A percentile compares a stretch with the other conserved stretches of the same genome.
These are phyloP conservation scores for Sarcodon sp. DNA, from an alignment of 768 basidiomycete species.

Conservation along the genomic window DNA sequence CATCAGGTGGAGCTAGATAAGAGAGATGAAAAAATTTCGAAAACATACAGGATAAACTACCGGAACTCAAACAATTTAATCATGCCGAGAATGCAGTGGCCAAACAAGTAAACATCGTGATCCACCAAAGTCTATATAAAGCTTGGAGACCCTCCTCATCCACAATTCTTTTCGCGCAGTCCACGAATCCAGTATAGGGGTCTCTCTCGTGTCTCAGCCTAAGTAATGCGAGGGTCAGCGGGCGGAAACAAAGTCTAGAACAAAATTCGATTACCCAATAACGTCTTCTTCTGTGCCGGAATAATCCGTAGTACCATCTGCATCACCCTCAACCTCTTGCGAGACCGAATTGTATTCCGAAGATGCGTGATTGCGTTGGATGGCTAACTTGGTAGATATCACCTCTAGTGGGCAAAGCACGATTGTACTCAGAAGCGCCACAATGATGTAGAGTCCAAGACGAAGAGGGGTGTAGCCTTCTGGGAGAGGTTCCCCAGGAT, in stretches of 20 bases:
- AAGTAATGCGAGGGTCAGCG: conserved; percentile 1
- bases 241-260: background rate
- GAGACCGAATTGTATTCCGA: conserved; percentile 62
- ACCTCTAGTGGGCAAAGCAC: conserved; percentile 72
- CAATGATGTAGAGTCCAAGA: conserved; percentile 39
- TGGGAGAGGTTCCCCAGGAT: conserved; percentile 10
- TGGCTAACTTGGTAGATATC: conserved; percentile 63
- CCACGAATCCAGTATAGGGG: conserved; percentile 62
- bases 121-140: conserved; percentile 80
- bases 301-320: conserved; percentile 47
- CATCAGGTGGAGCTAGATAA: no score
- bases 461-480: conserved; percentile 35
- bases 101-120: conserved; percentile 54
- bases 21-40: no score
- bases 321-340: conserved; percentile 61
- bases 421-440: conserved; percentile 41
- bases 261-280: conserved; percentile 45
- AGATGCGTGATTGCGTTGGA: conserved; percentile 75
- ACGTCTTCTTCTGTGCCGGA: conserved; percentile 70
- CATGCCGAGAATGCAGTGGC: conserved; percentile 30
- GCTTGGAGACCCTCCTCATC: conserved; percentile 68
- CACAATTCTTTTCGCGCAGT: conserved; percentile 66
- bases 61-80: background rate
- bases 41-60: no score
- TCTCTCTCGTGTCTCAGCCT: conserved; percentile 69